Evolutionary conservation across 176 grass and related monocot species (phyloP).

Genomic region (Calamus simplicifolius): DNA sequence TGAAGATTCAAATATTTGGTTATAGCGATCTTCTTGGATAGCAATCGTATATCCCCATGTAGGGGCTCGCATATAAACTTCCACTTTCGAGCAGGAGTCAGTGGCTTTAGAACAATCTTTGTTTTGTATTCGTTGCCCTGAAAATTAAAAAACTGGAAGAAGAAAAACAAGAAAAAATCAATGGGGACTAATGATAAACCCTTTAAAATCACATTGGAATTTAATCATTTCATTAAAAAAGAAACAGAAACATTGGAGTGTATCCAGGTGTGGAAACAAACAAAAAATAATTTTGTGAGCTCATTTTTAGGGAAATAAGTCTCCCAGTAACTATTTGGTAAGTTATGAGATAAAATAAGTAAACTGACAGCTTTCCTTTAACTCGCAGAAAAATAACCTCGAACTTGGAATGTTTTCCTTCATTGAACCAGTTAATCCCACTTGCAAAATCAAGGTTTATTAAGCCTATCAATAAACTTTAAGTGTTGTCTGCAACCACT

Average conservation of each 20-base stretch:
- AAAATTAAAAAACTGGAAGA: conserved; percentile 73
- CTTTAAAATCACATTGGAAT: neutral
- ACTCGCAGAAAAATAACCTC: neutral
- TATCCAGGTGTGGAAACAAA: neutral
- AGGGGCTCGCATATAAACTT: conserved; percentile 75
- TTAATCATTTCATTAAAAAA: too few species aligned
- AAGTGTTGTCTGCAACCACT: too few species aligned
- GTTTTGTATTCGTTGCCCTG: conserved; percentile 73
- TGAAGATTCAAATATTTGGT: conserved; percentile 89
- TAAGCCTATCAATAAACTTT: too few species aligned
- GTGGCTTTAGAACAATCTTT: conserved; percentile 78
- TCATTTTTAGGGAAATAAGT: neutral
- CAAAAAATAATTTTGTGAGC: neutral
- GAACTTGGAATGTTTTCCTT: too few species aligned
- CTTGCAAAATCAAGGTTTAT: too few species aligned
- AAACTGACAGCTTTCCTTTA: neutral
- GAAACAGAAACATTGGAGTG: too few species aligned
- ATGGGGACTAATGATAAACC: neutral
- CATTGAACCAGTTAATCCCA: too few species aligned
- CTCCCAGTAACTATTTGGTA: too few species aligned
- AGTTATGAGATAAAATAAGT: too few species aligned
- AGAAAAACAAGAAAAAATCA: conserved; percentile 9
- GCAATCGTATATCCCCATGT: conserved; percentile 62
- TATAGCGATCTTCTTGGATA: conserved; percentile 96
- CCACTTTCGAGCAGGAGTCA: conserved; percentile 55